Evolutionary conservation across 352 stramenopile genomes (phyloP).

Genomic region (Phytophthora parvispora): DNA sequence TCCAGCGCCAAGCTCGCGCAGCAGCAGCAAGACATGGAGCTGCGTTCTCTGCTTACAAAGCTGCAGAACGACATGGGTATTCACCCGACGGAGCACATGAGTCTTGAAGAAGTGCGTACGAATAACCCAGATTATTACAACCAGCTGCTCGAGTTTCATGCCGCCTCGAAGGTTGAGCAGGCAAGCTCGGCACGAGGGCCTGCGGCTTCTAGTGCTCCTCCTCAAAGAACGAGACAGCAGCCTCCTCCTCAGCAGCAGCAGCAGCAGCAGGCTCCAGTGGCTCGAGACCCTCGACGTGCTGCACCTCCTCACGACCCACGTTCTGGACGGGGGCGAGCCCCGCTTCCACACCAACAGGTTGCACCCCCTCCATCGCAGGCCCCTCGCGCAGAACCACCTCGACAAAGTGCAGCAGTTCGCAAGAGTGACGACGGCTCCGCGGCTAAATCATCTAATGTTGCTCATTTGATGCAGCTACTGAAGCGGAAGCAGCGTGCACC

Average conservation of each 20-base stretch:
- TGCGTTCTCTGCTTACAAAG: slow-evolving; percentile 83
- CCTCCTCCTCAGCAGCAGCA: not conserved
- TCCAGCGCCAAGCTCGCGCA: slow-evolving; percentile 29
- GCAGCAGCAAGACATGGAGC: slow-evolving; percentile 80
- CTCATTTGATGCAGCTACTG: slow-evolving; percentile 87
- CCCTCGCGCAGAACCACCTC: slow-evolving; percentile 20
- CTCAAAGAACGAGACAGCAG: slow-evolving; percentile 21
- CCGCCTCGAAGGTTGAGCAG: slow-evolving; percentile 41
- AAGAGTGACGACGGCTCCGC: slow-evolving; percentile 29
- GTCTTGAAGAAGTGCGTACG: slow-evolving; percentile 86
- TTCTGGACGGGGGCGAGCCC: slow-evolving; percentile 9
- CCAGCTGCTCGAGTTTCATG: slow-evolving; percentile 79
- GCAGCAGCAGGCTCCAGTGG: slow-evolving; percentile 19
- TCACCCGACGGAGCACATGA: slow-evolving; percentile 88
- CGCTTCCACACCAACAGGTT: slow-evolving; percentile 2
- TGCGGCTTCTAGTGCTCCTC: slow-evolving; percentile 14
- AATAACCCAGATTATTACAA: slow-evolving; percentile 90
- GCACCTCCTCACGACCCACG: slow-evolving; percentile 38
- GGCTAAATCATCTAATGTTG: slow-evolving; percentile 76
- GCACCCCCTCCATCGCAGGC: slow-evolving; percentile 21
- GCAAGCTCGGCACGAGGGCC: slow-evolving; percentile 4
- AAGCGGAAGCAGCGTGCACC: slow-evolving; percentile 68
- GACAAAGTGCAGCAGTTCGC: slow-evolving; percentile 15
- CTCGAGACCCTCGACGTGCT: slow-evolving; percentile 43
- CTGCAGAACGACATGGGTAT: slow-evolving; percentile 92